Percentiles rank a stretch among this genome's conserved stretches.
phyloP scores from a whole-genome alignment of 2,329 filamentous ascomycete species.

The Phialocephala sp. region DNA sequence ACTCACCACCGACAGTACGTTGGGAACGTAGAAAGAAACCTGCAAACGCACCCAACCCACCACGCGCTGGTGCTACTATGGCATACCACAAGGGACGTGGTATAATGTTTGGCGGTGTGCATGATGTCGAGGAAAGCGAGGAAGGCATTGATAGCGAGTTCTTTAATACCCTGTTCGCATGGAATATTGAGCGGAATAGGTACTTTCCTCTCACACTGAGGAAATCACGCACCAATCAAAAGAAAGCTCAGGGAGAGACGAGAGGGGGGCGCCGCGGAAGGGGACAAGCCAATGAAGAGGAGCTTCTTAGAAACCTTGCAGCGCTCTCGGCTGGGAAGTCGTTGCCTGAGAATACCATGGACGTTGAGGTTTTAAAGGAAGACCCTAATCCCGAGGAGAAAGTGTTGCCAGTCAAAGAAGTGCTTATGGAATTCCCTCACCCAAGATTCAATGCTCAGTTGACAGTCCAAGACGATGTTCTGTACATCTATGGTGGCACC shows the following conservation, averaged over 20 bases:
- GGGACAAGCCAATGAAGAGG: conserved; percentile 89
- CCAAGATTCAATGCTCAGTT: conserved; percentile 89
- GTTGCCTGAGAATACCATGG: conserved; percentile 57
- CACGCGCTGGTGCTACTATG: conserved; percentile 91
- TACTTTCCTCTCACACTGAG: conserved; percentile 86
- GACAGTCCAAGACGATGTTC: conserved; percentile 86
- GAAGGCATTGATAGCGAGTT: conserved; percentile 98
- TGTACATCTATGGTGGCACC: conserved; percentile 95
- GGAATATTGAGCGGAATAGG: conserved; percentile 93
- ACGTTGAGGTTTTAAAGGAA: conserved; percentile 55
- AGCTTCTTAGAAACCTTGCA: conserved; percentile 84
- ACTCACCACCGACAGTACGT: conserved; percentile 72
- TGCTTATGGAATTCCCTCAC: conserved; percentile 85
- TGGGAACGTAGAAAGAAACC: conserved; percentile 96
- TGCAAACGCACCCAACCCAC: conserved; percentile 82
- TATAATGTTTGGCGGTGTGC: conserved; percentile 92
- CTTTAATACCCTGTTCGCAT: conserved; percentile 89
- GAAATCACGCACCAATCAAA: conserved; percentile 72
- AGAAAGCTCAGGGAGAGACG: conserved; percentile 61
- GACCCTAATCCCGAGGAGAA: conserved; percentile 55
- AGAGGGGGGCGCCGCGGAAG: conserved; percentile 70
- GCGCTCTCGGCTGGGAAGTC: conserved; percentile 79
- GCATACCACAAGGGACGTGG: conserved; percentile 91
- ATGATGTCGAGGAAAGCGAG: conserved; percentile 88
- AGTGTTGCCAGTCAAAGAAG: conserved; percentile 62